Evolutionary conservation across 768 basidiomycete species (phyloP).

Genomic region (Lactarius tabidus): DNA sequence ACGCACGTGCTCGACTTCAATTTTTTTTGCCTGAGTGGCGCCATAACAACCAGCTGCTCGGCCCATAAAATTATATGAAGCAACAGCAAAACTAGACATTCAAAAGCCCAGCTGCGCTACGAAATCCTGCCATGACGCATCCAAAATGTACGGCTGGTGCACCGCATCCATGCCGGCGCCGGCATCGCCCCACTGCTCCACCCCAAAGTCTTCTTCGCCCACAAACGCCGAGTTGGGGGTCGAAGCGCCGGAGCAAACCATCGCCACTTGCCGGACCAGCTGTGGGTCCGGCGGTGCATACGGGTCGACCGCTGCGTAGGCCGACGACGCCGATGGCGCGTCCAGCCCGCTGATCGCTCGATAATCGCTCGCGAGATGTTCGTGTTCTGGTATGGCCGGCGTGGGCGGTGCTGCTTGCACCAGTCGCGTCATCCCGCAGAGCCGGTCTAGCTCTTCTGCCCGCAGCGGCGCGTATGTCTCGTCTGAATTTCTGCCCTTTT

Average conservation of each 20-base stretch:
- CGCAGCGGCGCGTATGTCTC: slow-evolving; percentile 20
- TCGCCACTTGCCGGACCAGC: slow-evolving; percentile 24
- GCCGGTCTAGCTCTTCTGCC: slow-evolving; percentile 33
- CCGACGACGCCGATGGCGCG: slow-evolving; percentile 24
- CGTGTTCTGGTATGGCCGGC: background rate
- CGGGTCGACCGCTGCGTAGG: slow-evolving; percentile 31
- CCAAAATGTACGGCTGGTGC: slow-evolving; percentile 38
- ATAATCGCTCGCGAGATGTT: slow-evolving; percentile 18
- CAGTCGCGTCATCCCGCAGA: slow-evolving; percentile 34
- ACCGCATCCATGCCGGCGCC: background rate
- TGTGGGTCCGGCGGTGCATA: slow-evolving; percentile 28
- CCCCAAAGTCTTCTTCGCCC: slow-evolving; percentile 18
- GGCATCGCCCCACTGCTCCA: background rate
- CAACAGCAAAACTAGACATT: background rate
- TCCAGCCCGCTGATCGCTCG: slow-evolving; percentile 19
- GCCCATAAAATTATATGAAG: background rate
- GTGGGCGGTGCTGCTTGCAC: slow-evolving; percentile 13
- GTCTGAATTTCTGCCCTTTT: slow-evolving; percentile 23
- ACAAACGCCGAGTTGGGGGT: slow-evolving; percentile 10
- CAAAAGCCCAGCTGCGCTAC: slow-evolving; percentile 62
- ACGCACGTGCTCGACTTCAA: background rate
- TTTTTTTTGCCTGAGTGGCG: too few relatives aligned
- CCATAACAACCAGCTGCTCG: background rate
- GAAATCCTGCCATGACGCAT: slow-evolving; percentile 63
- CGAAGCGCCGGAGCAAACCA: slow-evolving; percentile 21